Base-by-base conservation (phyloP, 2,329 filamentous ascomycete genomes). In the Fusarium zealandicum region DNA sequence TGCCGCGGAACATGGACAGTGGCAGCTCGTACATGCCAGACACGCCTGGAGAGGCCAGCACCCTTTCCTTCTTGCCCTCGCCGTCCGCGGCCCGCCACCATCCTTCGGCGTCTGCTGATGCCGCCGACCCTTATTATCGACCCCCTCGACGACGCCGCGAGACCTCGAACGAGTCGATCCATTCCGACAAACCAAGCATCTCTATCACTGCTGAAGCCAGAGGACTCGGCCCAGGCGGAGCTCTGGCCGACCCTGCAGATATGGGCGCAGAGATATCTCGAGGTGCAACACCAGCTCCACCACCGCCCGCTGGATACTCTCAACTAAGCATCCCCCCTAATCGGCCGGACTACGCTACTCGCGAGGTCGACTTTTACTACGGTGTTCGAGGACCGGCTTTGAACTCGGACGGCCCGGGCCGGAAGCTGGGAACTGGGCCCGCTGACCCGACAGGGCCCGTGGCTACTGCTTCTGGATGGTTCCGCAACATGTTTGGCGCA, bases 281-380 rank as follows among this genome's bases (percentile, higher is more conserved):
- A 16, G 77, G 75, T 14, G 72, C 72, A 11, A 80, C 80, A 3
- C 78, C 80, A 3, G 76, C 77, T 1, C 42, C 35, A 11, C 77
- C 77, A 2, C 64, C 74, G 37, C 64, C 63, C 31, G 64, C 63
- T 7, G 65, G 61, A 28, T 68, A 69, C 18, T 61, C 69, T n/a
- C 64, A 68, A 16, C 56, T 73, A 25, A 71, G 75, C 51, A 72
- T 81, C 28, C 78, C 83, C 30, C 76, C 80, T 2, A 87, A 85
- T 17, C 82, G 86, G 39, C 88, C 90, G 1, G 93, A 99, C 69
- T 98, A 98, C 70, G 89, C 93, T 2, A 95, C 93, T 1, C 88
- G 95, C 50, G 95, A 99, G 73, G 92, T 96, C 1, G 95, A 99
- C 72, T 96, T 96, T 68, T 98, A 98, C 75, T 98, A 99, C 68